Evolutionary conservation across 805 yeast genomes (phyloP), one percentile per base, ranked within the genome.

Genomic region (Grigorovia transvaalensis): DNA sequence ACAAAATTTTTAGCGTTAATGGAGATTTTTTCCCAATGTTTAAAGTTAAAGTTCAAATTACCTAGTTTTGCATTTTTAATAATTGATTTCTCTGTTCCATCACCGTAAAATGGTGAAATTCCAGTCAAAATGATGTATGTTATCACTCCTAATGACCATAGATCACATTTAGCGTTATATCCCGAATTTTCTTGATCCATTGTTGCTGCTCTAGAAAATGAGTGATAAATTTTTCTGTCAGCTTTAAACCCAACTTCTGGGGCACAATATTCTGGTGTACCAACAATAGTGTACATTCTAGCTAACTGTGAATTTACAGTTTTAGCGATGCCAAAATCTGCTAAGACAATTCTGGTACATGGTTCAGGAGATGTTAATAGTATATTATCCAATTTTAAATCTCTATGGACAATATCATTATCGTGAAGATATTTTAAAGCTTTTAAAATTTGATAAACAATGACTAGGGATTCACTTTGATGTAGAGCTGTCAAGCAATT

Each of bases 231-330:
- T 42, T 60, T 51, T 47, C 67, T 61, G 33, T 65, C 62, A 9
- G 63, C 61, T 46, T 65, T 71, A 50, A 78, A 71, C 0, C 82
- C 80, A 11, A 83, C 80, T 58, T 83, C 88, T 0, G 89, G 89
- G 1, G 89, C 88, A 52, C 82, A 75, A 58, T 83, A 83, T 60
- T 83, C 88, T 0, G 84, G 81, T 0, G 88, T 83, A 2, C 84
- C 84, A 1, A 77, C 82, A 0, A 77, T 70, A 0, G 83, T 75
- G 44, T 69, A 71, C 71, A 77, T 73, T 51, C 80, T 64, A 52
- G 69, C 59, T 12, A 47, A 19, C 0, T 60, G 49, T 8, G 59
- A 53, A 38, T 38, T 55, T 18, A 62, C 43, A 15, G 65, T 59
- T 57, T 71, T 74, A 2, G 80, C 78, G 43, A 76, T 75, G 0